phyloP scores from a whole-genome alignment of 1,284 basidiomycete species.

The Pisolithus thermaeus region DNA sequence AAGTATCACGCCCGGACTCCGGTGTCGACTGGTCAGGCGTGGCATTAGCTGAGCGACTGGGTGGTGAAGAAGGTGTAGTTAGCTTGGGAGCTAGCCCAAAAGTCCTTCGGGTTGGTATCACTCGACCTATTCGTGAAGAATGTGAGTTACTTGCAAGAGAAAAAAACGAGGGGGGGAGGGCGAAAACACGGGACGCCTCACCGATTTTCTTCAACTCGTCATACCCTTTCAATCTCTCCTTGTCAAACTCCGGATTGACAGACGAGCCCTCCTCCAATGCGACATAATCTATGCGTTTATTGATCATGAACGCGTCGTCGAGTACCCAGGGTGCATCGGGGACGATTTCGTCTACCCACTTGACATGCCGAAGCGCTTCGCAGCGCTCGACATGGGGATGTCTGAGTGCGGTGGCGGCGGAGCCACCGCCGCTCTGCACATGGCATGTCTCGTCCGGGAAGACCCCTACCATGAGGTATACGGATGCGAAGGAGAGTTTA shows the following conservation, averaged over 20 bases:
- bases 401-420: conserved; percentile 44
- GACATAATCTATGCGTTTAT: conserved; percentile 58
- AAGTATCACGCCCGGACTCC: conserved; percentile 15
- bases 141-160: not conserved
- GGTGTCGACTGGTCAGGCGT: conserved; percentile 10
- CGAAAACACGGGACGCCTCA: conserved; percentile 10
- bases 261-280: conserved; percentile 48
- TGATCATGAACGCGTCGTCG: conserved; percentile 54
- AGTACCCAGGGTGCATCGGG: conserved; percentile 80
- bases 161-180: conserved; percentile 4
- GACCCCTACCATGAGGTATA: conserved; percentile 80
- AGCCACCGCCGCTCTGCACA: conserved; percentile 23
- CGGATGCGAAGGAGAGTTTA: conserved; percentile 79
- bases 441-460: conserved; percentile 71
- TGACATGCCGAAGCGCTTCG: conserved; percentile 73
- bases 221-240: conserved; percentile 42
- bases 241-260: conserved; percentile 42
- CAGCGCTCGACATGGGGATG: conserved; percentile 73
- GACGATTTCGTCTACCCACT: conserved; percentile 84
- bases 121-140: conserved; percentile 31
- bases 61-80: conserved; percentile 14
- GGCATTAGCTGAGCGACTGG: conserved; percentile 9
- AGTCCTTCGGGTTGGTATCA: conserved; percentile 40
- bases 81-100: conserved; percentile 19
- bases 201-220: conserved; percentile 43